Base-by-base conservation (phyloP, 2,329 filamentous ascomycete species). In the Sarocladium brachiariae region DNA sequence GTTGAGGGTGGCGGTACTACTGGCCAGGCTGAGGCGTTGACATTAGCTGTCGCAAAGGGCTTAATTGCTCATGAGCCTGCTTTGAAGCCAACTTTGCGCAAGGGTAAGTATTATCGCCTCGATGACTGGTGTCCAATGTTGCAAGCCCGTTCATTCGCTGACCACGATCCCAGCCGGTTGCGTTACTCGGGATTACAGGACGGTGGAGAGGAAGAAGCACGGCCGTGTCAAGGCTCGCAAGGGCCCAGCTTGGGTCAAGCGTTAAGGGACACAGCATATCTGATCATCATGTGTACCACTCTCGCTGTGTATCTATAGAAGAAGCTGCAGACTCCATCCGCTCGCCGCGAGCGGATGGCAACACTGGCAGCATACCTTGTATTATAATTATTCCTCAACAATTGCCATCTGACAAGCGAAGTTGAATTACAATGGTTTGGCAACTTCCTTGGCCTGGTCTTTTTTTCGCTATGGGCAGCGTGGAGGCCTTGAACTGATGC, bases 191-290 rank as follows among this genome's bases (percentile, higher is more conserved):
- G 92, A 99, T 73, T 81, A 85, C 52, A 89, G 92, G 73, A 84
- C 78, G 63, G 95, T 99, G 59, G 93, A 99, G 74, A 92, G 93
- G 68, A 99, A 99, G 84, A 97, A 99, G 81, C 82, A 89, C 52
- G 95, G 93, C 59, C 89, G 89, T 64, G 71, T 95, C 73, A 99
- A 99, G 80, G 92, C 93, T 52, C 87, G 93, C 72, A 99, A 99
- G 83, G 95, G 87, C 83, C 92, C 92, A 54, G 81, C 93, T 61
- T 99, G 95, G 93, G 91, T 97, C 78, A 97, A 96, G 83, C 73
- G 79, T 72, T 83, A 76, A 64, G 51, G 16, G 14, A 34, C 8
- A 27, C 7, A 35, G 4, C n/a, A 35, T 16, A 19, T 7, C n/a
- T 18, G 35, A n/a, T 39, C 37, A 39, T 49, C 48, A 38, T 14